These are phyloP conservation scores for Mycena galopus DNA, from an alignment of 768 basidiomycete genomes.

Conservation along the genomic window DNA sequence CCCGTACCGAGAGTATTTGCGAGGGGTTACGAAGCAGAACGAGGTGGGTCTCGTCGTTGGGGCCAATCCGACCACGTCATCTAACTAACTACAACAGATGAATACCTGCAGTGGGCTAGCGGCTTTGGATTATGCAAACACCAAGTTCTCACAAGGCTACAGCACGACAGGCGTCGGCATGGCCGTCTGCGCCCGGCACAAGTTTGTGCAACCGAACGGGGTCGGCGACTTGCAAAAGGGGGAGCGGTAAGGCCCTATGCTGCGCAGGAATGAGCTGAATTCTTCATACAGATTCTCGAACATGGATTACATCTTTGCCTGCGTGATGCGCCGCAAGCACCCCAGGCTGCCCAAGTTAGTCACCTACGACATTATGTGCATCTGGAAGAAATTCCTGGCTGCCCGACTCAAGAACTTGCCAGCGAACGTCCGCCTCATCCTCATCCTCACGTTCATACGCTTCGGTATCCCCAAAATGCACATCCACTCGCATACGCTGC, in stretches of 20 bases:
- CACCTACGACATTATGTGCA: conserved; percentile 50
- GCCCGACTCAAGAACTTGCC: not conserved
- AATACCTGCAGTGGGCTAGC: no score
- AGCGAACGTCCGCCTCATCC: not conserved
- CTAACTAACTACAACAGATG: not conserved
- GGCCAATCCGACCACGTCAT: no score
- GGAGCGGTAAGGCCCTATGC: conserved; percentile 40
- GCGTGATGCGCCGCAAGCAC: not conserved
- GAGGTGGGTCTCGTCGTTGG: not conserved
- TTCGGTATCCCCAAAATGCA: not conserved
- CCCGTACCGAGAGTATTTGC: not conserved
- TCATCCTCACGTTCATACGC: not conserved
- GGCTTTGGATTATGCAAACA: not conserved
- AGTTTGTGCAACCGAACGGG: conserved; percentile 26
- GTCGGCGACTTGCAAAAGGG: conserved; percentile 49
- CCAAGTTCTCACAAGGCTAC: not conserved
- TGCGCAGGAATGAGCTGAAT: not conserved
- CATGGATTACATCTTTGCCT: conserved; percentile 44
- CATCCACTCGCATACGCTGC: not conserved
- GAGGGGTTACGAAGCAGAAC: not conserved
- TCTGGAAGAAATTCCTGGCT: conserved; percentile 42
- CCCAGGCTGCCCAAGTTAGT: conserved; percentile 12
- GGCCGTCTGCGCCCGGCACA: not conserved
- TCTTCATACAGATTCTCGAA: conserved; percentile 42
- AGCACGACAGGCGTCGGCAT: not conserved